Base-by-base conservation (phyloP, 2,329 filamentous ascomycete species). In the Blastomyces parvus region DNA sequence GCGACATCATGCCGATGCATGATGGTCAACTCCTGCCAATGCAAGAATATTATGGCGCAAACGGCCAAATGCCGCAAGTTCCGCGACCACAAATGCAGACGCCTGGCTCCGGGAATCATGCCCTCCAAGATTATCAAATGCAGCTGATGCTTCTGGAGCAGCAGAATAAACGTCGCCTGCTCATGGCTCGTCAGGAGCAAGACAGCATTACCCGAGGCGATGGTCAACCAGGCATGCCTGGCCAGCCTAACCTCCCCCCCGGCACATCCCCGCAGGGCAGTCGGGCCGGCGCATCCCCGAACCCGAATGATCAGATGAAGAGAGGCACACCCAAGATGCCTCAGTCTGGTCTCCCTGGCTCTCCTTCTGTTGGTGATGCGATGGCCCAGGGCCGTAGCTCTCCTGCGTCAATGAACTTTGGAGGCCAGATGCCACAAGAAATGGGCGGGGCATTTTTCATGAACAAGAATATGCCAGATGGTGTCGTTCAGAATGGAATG, bases 1-100 rank as follows among this genome's bases (percentile, higher is more conserved):
- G 87, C 68, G 94, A 91, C 53, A 89, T 96, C 87, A 89, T 94
- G 79, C 79, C 82, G 60, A 88, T 88, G 71, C 84, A 87, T 65
- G 88, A 91, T 69, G 84, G 71, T 61, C 76, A 79, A 67, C 71
- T 77, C 68, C 74, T 78, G 68, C 74, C 73, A 44, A 74, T 79
- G 71, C 74, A 74, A 65, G 74, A 77, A 59, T 91, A 89, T 73
- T 89, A 88, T 70, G 78, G 82, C 22, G 70, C 65, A 27, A 70
- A 70, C 59, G 70, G 78, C 44, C 84, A 86, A 19, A 83, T 87
- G 77, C 77, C 74, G 19, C 64, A 67, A 57, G 67, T 65, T 58
- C 55, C 55, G 33, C 64, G 66, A 59, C 66, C 67, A 19, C 68
- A 66, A 36, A 71, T 72, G 66, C 68, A 67, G 52, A 70, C 70